Conservation (phyloP, 2,329 filamentous ascomycete species). For the Fusarium redolens region DNA sequence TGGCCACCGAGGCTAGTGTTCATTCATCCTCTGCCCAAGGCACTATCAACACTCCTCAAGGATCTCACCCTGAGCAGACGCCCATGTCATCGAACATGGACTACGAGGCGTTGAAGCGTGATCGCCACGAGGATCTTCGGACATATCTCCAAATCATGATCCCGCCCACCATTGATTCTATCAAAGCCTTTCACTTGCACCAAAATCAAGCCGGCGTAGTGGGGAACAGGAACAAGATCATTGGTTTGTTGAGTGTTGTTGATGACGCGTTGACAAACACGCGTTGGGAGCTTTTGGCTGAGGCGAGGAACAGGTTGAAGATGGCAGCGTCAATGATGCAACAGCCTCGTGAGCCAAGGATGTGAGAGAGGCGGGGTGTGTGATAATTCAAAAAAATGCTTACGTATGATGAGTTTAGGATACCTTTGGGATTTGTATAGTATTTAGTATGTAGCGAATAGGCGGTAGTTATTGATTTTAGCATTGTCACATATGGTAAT, state of each 20-base stretch:
- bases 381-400: neutral
- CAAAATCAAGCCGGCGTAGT: slow-evolving; percentile 46
- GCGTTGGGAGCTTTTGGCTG: slow-evolving; percentile 42
- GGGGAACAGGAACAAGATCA: slow-evolving; percentile 43
- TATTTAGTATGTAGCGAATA: neutral
- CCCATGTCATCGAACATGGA: slow-evolving; percentile 32
- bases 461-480: neutral
- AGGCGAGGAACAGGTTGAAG: slow-evolving; percentile 41
- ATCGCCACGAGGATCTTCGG: slow-evolving; percentile 43
- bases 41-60: slow-evolving; percentile 28
- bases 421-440: slow-evolving; percentile 11
- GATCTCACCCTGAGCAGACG: slow-evolving; percentile 30
- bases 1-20: slow-evolving; percentile 33
- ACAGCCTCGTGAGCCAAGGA: slow-evolving; percentile 38
- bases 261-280: slow-evolving; percentile 42
- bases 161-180: slow-evolving; percentile 44
- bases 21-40: slow-evolving; percentile 34
- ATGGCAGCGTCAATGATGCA: slow-evolving; percentile 46
- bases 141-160: slow-evolving; percentile 47
- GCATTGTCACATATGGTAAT: neutral
- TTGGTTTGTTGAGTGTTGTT: slow-evolving; percentile 42
- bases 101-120: slow-evolving; percentile 37
- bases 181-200: slow-evolving; percentile 44
- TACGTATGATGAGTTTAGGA: slow-evolving; percentile 5
- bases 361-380: neutral